Conservation (phyloP, 208 protist species). For the Angomonas deanei region DNA sequence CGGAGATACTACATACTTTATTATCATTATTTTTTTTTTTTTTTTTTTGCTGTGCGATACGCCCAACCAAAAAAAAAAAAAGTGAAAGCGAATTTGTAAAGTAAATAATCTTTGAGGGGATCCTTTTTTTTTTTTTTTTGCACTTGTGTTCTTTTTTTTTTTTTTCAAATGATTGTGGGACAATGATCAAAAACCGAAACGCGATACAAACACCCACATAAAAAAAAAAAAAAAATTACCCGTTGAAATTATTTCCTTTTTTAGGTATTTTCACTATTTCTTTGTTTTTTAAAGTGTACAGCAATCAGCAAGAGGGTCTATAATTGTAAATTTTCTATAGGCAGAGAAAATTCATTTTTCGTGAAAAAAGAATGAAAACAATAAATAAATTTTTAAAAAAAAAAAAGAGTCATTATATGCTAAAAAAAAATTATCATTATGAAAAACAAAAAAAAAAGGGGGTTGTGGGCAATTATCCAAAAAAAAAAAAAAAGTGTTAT, state of each 20-base stretch:
- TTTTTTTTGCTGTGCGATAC: not conserved
- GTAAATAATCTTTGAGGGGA: too few relatives aligned
- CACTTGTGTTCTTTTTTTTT: too few relatives aligned
- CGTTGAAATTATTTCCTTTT: not conserved
- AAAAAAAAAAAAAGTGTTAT: constrained; percentile 14
- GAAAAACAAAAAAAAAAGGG: not conserved
- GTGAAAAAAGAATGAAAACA: too few relatives aligned
- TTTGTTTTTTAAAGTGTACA: not conserved
- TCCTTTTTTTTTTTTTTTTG: too few relatives aligned
- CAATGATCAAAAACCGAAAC: too few relatives aligned
- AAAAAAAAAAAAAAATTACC: not conserved
- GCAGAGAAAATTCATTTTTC: too few relatives aligned
- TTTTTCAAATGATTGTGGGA: too few relatives aligned
- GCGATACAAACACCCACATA: too few relatives aligned
- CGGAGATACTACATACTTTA: too few relatives aligned
- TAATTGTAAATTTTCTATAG: too few relatives aligned
- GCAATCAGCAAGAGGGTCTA: not conserved
- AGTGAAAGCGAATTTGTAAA: constrained; percentile 1
- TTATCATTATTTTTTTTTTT: constrained; percentile 14
- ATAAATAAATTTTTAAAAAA: too few relatives aligned
- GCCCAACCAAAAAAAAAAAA: not conserved
- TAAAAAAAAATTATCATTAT: not conserved
- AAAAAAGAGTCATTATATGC: not conserved
- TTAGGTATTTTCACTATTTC: constrained; percentile 1
- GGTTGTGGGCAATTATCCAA: not conserved